phyloP scores from a whole-genome alignment of 176 grass and related monocot genomes.

The Alopecurus myosuroides region DNA sequence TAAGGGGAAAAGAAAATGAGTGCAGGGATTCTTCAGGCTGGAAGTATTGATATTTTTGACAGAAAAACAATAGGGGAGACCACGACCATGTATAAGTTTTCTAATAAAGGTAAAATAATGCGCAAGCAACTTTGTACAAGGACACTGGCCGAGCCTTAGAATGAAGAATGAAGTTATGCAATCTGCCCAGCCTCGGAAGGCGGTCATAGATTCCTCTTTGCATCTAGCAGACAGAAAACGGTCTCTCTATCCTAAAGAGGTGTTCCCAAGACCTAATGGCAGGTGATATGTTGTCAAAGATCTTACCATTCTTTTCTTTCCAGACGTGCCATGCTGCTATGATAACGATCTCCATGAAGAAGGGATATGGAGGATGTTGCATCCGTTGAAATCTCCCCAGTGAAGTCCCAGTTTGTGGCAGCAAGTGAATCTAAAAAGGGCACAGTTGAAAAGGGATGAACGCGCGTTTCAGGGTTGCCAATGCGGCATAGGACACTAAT shows the following conservation, averaged over 20 bases:
- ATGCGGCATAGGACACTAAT: background rate
- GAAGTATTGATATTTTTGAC: background rate
- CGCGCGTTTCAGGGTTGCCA: background rate
- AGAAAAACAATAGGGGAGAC: background rate
- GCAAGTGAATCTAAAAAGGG: background rate
- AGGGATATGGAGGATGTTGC: background rate
- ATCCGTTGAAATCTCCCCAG: background rate
- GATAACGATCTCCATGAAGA: background rate
- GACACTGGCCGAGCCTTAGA: background rate
- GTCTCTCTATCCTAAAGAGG: background rate
- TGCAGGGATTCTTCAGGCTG: slow-evolving; percentile 17
- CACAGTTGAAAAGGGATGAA: background rate
- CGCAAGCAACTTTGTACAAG: background rate
- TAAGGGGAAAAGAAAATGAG: slow-evolving; percentile 18
- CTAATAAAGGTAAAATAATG: background rate
- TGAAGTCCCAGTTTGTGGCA: background rate
- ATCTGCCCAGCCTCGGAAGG: background rate
- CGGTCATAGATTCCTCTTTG: background rate
- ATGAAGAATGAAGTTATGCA: background rate
- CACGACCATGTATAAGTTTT: background rate
- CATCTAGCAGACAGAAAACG: background rate
- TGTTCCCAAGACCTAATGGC: background rate
- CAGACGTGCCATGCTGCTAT: background rate
- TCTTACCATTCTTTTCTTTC: background rate
- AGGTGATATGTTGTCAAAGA: background rate